Evolutionary conservation across 1,284 basidiomycete genomes (phyloP).

Genomic region (Rhodotorula sp.): DNA sequence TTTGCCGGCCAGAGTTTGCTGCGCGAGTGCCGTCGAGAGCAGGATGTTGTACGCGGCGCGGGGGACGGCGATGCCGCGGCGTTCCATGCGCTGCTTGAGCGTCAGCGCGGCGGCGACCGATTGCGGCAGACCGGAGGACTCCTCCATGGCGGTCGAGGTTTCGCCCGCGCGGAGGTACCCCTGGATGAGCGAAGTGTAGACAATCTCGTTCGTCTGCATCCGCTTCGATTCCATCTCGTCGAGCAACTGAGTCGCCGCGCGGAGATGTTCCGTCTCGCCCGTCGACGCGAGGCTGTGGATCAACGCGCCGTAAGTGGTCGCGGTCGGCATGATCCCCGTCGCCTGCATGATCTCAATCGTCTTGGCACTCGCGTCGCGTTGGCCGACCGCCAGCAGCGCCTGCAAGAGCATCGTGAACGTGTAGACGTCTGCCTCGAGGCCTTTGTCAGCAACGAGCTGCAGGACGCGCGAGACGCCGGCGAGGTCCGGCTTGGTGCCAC

Average conservation of each 20-base stretch:
- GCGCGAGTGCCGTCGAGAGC: conserved; percentile 24
- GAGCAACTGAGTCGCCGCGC: conserved; percentile 36
- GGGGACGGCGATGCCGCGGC: conserved; percentile 27
- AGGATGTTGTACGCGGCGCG: conserved; percentile 40
- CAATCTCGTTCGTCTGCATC: conserved; percentile 32
- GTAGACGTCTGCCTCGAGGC: conserved; percentile 35
- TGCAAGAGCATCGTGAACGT: conserved; percentile 39
- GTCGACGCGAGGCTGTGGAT: conserved; percentile 24
- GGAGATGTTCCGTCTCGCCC: conserved; percentile 27
- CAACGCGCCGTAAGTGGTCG: conserved; percentile 38
- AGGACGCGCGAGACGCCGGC: conserved; percentile 21
- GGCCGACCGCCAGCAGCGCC: conserved; percentile 29
- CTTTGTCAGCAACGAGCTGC: conserved; percentile 19
- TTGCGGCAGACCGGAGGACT: conserved; percentile 17
- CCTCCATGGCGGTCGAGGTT: background rate
- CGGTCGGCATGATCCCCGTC: conserved; percentile 26
- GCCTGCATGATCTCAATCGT: conserved; percentile 35
- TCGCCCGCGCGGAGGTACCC: conserved; percentile 28
- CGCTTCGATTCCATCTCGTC: conserved; percentile 36
- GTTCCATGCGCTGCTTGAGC: conserved; percentile 34
- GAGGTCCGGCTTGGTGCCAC: conserved; percentile 28
- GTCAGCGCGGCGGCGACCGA: conserved; percentile 29
- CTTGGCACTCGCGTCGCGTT: conserved; percentile 32
- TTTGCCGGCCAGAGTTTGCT: conserved; percentile 16
- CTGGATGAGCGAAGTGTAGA: conserved; percentile 40